phyloP scores from a whole-genome alignment of 805 yeast species.

The Ascoidea rubescens region DNA sequence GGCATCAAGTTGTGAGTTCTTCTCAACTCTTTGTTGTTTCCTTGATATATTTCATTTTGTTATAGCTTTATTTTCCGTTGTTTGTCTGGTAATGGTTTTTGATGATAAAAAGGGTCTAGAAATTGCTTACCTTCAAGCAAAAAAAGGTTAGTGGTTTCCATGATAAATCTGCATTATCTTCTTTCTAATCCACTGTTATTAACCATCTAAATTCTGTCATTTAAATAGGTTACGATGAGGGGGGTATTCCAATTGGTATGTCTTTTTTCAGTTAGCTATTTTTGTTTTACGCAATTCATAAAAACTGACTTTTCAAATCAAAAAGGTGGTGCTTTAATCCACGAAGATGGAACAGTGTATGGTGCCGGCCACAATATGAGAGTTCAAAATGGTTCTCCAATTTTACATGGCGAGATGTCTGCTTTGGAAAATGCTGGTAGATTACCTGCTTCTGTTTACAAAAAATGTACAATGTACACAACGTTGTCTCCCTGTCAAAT shows the following conservation, averaged over 20 bases:
- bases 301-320: constrained; percentile 15
- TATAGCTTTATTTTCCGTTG: no score
- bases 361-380: constrained; percentile 90
- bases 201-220: no score
- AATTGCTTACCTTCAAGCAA: constrained; percentile 63
- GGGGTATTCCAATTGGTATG: constrained; percentile 73
- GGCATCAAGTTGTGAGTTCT: no score
- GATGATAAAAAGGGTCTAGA: constrained; percentile 46
- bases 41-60: no score
- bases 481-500: constrained; percentile 87
- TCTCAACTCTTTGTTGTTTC: no score
- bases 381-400: constrained; percentile 72
- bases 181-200: no score
- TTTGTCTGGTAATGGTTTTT: background rate
- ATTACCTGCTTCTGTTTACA: constrained; percentile 64
- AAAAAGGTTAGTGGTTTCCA: constrained; percentile 17
- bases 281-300: constrained; percentile 14
- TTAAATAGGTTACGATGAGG: constrained; percentile 54
- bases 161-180: no score
- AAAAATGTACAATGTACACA: constrained; percentile 81
- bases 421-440: constrained; percentile 88
- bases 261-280: constrained; percentile 15
- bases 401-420: constrained; percentile 84
- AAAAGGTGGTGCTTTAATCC: constrained; percentile 49
- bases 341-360: constrained; percentile 63